These are phyloP conservation scores for Zoysia matrella DNA, from an alignment of 202 grass and related monocot species.

Conservation along the genomic window DNA sequence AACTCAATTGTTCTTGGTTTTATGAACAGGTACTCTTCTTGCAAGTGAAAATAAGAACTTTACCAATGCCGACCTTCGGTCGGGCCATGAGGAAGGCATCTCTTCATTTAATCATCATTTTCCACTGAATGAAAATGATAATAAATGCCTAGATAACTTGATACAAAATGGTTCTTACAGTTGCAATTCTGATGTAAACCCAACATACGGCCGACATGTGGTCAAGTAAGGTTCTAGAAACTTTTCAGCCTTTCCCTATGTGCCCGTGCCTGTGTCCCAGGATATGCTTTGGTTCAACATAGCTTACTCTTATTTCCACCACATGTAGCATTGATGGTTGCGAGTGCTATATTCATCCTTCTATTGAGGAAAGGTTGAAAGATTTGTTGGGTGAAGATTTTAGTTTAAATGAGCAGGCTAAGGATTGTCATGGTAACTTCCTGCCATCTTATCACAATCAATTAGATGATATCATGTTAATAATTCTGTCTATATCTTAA, in stretches of 20 bases:
- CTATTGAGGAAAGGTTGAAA: conserved; percentile 62
- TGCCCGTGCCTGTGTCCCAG: background rate
- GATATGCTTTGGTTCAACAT: background rate
- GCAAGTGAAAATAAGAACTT: conserved; percentile 45
- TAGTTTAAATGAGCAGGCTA: conserved; percentile 37
- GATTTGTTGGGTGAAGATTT: conserved; percentile 43
- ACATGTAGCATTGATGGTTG: conserved; percentile 63
- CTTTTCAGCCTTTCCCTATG: background rate
- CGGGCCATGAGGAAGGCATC: conserved; percentile 44
- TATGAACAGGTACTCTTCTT: conserved; percentile 49
- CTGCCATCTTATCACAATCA: background rate
- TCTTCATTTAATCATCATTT: conserved; percentile 47
- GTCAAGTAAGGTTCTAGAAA: conserved; percentile 56
- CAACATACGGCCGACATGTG: conserved; percentile 30
- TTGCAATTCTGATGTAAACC: conserved; percentile 24
- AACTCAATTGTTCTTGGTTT: conserved; percentile 45
- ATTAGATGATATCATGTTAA: conserved; percentile 12
- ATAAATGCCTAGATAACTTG: conserved; percentile 30
- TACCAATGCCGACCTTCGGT: conserved; percentile 21
- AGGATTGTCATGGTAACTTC: conserved; percentile 56
- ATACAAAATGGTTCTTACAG: conserved; percentile 52
- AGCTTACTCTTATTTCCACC: background rate
- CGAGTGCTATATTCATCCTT: conserved; percentile 68
- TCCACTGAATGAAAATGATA: conserved; percentile 39
- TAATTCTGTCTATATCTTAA: too few relatives aligned